phyloP scores from a whole-genome alignment of 2,329 filamentous ascomycete genomes.

The Madurella mycetomatis region DNA sequence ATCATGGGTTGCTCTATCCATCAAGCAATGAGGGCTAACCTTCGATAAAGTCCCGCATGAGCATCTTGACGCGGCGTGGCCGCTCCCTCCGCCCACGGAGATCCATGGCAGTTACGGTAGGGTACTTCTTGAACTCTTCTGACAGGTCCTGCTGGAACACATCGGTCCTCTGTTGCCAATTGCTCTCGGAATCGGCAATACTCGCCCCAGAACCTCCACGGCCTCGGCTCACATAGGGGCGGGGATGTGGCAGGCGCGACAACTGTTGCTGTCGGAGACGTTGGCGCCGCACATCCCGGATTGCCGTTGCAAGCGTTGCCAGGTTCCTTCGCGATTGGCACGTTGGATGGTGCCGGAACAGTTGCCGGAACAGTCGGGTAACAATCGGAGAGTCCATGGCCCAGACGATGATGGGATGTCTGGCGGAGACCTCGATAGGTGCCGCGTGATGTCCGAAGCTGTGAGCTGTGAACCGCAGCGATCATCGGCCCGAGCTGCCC shows the following conservation, averaged over 20 bases:
- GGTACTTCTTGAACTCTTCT: conserved; percentile 76
- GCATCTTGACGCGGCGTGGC: conserved; percentile 89
- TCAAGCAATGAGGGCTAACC: conserved; percentile 48
- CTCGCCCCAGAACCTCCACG: conserved; percentile 6
- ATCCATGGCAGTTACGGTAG: conserved; percentile 78
- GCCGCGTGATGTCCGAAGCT: not conserved
- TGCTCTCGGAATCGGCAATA: conserved; percentile 52
- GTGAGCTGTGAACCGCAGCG: conserved; percentile 14
- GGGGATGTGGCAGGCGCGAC: conserved; percentile 31
- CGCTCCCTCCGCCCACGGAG: conserved; percentile 68
- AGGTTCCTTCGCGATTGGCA: conserved; percentile 52
- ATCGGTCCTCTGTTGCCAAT: conserved; percentile 82
- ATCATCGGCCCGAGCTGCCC: not conserved
- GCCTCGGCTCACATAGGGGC: conserved; percentile 21
- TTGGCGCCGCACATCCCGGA: conserved; percentile 34
- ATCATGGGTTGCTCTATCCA: not conserved
- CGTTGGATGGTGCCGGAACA: conserved; percentile 72
- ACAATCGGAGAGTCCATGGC: conserved; percentile 78
- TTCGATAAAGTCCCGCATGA: conserved; percentile 96
- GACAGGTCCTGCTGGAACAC: conserved; percentile 71
- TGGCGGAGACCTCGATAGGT: not conserved
- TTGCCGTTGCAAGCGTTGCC: conserved; percentile 34
- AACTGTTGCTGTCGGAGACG: conserved; percentile 27
- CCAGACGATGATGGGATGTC: not conserved
- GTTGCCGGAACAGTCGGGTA: conserved; percentile 74